Percentiles rank a stretch among this genome's conserved stretches.
Evolutionary conservation across 1,284 basidiomycete genomes (phyloP).

Genomic region (Thelephora terrestris): DNA sequence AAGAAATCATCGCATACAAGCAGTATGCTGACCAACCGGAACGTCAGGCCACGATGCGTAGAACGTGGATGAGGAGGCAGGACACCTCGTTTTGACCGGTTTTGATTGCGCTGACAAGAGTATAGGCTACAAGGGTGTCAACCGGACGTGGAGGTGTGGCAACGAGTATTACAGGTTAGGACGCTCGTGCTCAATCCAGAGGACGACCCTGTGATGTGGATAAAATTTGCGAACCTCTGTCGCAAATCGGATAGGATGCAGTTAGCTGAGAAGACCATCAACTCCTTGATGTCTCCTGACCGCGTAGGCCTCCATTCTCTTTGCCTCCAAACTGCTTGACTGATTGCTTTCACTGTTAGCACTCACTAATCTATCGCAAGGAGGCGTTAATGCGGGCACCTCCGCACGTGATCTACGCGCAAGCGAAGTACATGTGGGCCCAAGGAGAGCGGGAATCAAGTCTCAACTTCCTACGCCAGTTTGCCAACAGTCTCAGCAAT

Average conservation of each 20-base stretch:
- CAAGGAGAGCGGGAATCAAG: constrained; percentile 73
- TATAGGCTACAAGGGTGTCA: constrained; percentile 88
- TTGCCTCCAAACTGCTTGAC: not conserved
- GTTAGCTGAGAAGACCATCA: constrained; percentile 95
- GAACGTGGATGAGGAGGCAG: constrained; percentile 92
- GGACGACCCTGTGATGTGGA: constrained; percentile 97
- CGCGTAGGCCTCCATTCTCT: constrained; percentile 29
- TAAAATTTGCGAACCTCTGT: constrained; percentile 85
- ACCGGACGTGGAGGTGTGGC: constrained; percentile 99
- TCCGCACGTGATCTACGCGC: constrained; percentile 95
- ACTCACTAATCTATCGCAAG: constrained; percentile 19
- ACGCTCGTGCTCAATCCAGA: constrained; percentile 90
- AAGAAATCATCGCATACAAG: constrained; percentile 97
- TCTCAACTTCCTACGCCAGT: constrained; percentile 78
- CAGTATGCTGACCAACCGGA: constrained; percentile 91
- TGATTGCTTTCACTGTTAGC: constrained; percentile 6
- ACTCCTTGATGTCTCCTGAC: constrained; percentile 72
- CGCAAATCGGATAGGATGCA: constrained; percentile 80
- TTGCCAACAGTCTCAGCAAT: constrained; percentile 65
- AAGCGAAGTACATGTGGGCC: constrained; percentile 97
- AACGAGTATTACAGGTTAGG: constrained; percentile 93
- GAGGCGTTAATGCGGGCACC: constrained; percentile 69
- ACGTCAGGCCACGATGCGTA: constrained; percentile 76
- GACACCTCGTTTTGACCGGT: constrained; percentile 10
- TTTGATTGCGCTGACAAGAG: constrained; percentile 11